Conservation (phyloP, 768 basidiomycete genomes). For the Rubroboletus satanas region DNA sequence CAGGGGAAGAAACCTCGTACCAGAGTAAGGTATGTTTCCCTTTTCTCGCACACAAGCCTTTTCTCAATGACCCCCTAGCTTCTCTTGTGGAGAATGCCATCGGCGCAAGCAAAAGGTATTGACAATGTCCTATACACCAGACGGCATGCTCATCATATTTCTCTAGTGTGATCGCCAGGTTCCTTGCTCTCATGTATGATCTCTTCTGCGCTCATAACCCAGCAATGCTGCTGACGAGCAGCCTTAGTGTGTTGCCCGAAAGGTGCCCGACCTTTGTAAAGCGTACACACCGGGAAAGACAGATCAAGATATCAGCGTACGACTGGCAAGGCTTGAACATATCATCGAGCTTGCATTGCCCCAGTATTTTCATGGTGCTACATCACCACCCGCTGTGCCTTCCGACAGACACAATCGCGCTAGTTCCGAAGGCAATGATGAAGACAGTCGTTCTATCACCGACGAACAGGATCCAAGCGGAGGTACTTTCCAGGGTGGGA, state of each 20-base stretch:
- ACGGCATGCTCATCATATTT: constrained; percentile 16
- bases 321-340: constrained; percentile 72
- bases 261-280: constrained; percentile 84
- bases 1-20: constrained; percentile 64
- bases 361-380: constrained; percentile 54
- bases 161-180: constrained; percentile 78
- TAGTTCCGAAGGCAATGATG: constrained; percentile 50
- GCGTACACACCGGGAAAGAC: constrained; percentile 85
- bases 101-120: constrained; percentile 81
- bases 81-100: constrained; percentile 86
- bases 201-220: constrained; percentile 1
- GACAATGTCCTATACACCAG: constrained; percentile 10
- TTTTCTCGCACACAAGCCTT: background rate
- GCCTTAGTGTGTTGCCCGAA: constrained; percentile 72
- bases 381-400: constrained; percentile 32
- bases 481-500: constrained; percentile 77
- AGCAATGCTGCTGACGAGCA: constrained; percentile 11
- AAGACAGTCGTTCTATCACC: constrained; percentile 65
- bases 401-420: constrained; percentile 42
- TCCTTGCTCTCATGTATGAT: constrained; percentile 76
- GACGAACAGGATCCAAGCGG: constrained; percentile 76
- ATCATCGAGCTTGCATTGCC: constrained; percentile 79
- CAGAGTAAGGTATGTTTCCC: constrained; percentile 62
- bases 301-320: constrained; percentile 75
- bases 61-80: constrained; percentile 40